phyloP scores from a whole-genome alignment of 352 stramenopile genomes.

The Globisporangium radiosum region DNA sequence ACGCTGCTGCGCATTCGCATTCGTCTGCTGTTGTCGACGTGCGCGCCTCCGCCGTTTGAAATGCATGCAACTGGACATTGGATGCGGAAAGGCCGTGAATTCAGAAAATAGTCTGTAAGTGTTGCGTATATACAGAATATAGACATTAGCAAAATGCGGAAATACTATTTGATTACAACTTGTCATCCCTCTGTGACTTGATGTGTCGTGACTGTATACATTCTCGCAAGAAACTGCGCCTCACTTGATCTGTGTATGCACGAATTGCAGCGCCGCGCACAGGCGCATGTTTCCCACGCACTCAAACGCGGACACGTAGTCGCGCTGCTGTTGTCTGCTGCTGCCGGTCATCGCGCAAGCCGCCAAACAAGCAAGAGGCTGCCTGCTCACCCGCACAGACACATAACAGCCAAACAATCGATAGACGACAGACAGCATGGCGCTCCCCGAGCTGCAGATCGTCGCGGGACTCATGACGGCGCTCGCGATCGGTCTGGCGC shows the following conservation, averaged over 20 bases:
- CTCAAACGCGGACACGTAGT: constrained; percentile 12
- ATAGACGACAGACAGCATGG: constrained; percentile 13
- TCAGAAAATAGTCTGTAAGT: no score
- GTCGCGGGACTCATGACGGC: constrained; percentile 55
- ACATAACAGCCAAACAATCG: neutral
- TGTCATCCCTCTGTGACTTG: no score
- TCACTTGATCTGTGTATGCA: neutral
- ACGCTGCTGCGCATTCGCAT: neutral
- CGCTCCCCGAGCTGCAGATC: constrained; percentile 68
- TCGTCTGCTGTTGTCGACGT: neutral
- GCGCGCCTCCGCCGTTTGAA: neutral
- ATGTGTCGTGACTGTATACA: no score
- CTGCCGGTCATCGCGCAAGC: constrained; percentile 1
- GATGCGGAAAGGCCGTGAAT: no score
- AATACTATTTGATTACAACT: no score
- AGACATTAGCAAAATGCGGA: no score
- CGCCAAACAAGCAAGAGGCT: neutral
- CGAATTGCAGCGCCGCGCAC: neutral
- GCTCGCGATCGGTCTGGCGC: constrained; percentile 49
- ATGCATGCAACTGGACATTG: neutral
- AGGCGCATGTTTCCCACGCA: neutral
- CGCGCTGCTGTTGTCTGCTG: neutral
- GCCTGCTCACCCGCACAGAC: neutral
- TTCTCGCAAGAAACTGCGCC: no score
- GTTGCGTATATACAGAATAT: no score